These are phyloP conservation scores for Arxiozyma telluris DNA, from an alignment of 1,139 yeast genomes.

Conservation along the genomic window DNA sequence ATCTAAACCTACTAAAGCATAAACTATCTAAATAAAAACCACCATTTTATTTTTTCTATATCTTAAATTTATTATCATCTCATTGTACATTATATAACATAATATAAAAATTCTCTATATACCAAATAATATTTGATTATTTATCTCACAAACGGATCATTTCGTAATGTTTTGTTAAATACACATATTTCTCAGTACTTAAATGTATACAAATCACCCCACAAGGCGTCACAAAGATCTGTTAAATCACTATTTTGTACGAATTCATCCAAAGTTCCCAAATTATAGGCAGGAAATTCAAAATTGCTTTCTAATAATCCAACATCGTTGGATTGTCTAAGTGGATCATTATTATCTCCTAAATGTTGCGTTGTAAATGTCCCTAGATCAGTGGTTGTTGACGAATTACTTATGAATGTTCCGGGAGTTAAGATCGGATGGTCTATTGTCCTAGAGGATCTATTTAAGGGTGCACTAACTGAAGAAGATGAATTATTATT, in stretches of 20 bases:
- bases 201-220: constrained; percentile 25
- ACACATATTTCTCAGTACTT: neutral
- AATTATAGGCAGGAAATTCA: constrained; percentile 12
- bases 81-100: neutral
- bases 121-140: neutral
- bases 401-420: neutral
- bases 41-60: neutral
- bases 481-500: neutral
- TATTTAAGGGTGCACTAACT: neutral
- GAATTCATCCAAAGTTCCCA: constrained; percentile 29
- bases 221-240: constrained; percentile 23
- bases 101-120: no score
- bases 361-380: neutral
- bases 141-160: neutral
- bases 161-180: neutral
- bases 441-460: neutral
- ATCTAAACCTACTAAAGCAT: neutral
- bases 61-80: neutral
- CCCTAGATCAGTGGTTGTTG: neutral
- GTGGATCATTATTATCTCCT: neutral
- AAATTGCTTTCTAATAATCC: neutral
- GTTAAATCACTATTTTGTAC: constrained; percentile 24
- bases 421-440: neutral
- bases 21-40: neutral
- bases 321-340: neutral